These are phyloP conservation scores for Synchytrium microbalum DNA, from an alignment of 371 early-diverging fungal species.

Conservation along the genomic window DNA sequence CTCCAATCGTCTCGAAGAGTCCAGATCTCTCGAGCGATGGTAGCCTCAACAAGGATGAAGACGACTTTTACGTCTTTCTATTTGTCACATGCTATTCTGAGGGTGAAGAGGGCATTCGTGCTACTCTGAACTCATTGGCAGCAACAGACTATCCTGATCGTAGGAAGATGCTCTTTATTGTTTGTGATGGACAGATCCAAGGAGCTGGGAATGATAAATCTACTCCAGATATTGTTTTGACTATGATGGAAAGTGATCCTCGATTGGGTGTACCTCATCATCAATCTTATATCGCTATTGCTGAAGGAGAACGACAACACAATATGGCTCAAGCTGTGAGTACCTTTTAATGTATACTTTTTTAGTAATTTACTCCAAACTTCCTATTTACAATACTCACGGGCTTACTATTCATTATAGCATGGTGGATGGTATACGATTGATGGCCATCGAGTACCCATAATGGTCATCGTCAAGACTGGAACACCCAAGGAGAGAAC, in stretches of 20 bases:
- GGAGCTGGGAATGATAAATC: conserved; percentile 29
- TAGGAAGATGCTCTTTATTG: conserved; percentile 53
- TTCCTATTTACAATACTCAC: no score
- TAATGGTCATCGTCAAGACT: conserved; percentile 87
- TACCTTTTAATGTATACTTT: no score
- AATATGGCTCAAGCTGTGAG: conserved; percentile 69
- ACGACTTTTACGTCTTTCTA: conserved; percentile 75
- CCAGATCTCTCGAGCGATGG: not conserved
- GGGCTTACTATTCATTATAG: no score
- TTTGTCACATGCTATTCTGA: conserved; percentile 47
- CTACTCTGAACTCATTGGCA: conserved; percentile 87
- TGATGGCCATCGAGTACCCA: conserved; percentile 51
- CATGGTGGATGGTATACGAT: not conserved
- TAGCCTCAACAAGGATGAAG: not conserved
- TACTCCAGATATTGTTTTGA: conserved; percentile 35
- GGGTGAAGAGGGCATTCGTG: conserved; percentile 65
- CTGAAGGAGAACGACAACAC: conserved; percentile 81
- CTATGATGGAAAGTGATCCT: conserved; percentile 51
- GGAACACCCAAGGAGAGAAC: conserved; percentile 54
- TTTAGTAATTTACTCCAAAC: no score
- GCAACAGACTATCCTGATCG: conserved; percentile 77
- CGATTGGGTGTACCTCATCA: not conserved
- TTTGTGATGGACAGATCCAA: conserved; percentile 45
- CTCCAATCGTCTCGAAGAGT: not conserved
- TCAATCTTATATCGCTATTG: conserved; percentile 80